A percentile compares a stretch with the other conserved stretches of the same genome.
Evolutionary conservation across 352 stramenopile genomes (phyloP).

Genomic region (Phytophthora parvispora): DNA sequence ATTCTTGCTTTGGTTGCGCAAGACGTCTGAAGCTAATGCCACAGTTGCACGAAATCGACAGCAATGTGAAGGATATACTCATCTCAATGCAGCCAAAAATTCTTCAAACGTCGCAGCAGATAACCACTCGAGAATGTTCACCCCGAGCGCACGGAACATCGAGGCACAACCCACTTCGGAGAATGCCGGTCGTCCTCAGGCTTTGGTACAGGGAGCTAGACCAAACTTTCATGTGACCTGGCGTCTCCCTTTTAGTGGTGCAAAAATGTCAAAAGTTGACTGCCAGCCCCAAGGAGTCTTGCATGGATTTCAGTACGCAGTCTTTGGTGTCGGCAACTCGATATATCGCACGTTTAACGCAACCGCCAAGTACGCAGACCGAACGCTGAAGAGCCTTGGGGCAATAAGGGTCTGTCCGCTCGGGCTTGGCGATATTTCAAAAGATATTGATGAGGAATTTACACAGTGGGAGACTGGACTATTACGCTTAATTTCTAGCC

Average conservation of each 20-base stretch:
- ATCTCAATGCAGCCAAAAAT: background rate
- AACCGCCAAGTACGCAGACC: slow-evolving; percentile 93
- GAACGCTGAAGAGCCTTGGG: slow-evolving; percentile 83
- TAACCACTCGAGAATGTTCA: background rate
- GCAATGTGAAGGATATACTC: background rate
- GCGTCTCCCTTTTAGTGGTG: background rate
- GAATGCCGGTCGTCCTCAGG: background rate
- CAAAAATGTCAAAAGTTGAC: slow-evolving; percentile 3
- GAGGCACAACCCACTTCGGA: background rate
- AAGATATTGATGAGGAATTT: slow-evolving; percentile 74
- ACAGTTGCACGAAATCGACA: background rate
- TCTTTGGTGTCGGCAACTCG: slow-evolving; percentile 97
- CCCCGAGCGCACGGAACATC: background rate
- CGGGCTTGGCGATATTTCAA: slow-evolving; percentile 95
- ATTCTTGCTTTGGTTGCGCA: slow-evolving; percentile 26
- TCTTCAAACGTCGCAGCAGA: background rate
- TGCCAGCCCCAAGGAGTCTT: slow-evolving; percentile 20
- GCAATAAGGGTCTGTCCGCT: slow-evolving; percentile 70
- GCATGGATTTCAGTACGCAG: slow-evolving; percentile 84
- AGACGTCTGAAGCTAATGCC: background rate
- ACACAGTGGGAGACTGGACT: slow-evolving; percentile 78
- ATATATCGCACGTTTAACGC: slow-evolving; percentile 97
- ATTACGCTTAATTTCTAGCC: slow-evolving; percentile 17
- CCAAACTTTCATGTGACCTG: background rate
- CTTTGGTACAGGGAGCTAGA: background rate